Percentiles rank a stretch among this genome's conserved stretches.
Conservation (phyloP, 2,329 filamentous ascomycete genomes). For the Penicillium sp. region DNA sequence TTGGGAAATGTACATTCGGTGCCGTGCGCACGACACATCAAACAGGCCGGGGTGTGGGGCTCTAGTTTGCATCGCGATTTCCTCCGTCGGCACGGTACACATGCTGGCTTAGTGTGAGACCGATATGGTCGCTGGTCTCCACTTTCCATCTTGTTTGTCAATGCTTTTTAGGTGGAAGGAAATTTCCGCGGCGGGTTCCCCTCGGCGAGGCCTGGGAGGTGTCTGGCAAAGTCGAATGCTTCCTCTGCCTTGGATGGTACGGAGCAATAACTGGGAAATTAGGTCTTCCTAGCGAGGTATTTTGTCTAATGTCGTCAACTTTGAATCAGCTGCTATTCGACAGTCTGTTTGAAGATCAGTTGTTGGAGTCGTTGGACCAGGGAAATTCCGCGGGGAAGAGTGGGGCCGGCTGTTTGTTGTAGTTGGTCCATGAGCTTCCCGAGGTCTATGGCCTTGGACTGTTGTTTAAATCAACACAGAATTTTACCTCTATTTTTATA, state of each 20-base stretch:
- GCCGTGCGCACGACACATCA: slow-evolving; percentile 20
- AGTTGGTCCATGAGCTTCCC: not conserved
- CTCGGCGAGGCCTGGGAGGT: not conserved
- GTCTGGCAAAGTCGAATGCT: no score
- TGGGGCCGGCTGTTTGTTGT: not conserved
- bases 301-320: not conserved
- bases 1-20: slow-evolving; percentile 19
- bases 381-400: slow-evolving; percentile 3
- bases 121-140: slow-evolving; percentile 16
- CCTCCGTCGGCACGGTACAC: slow-evolving; percentile 13
- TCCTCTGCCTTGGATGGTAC: not conserved
- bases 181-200: slow-evolving; percentile 1
- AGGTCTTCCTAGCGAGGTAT: no score
- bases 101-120: slow-evolving; percentile 20
- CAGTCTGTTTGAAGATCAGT: not conserved
- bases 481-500: not conserved
- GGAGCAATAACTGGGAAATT: not conserved
- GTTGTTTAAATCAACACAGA: not conserved
- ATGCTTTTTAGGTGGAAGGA: not conserved
- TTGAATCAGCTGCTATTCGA: not conserved
- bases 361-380: not conserved
- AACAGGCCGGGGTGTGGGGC: slow-evolving; percentile 4
- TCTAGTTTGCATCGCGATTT: slow-evolving; percentile 20
- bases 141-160: slow-evolving; percentile 3
- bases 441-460: not conserved